Conservation (phyloP, 495 filamentous ascomycete genomes). For the Daldinia grandis region DNA sequence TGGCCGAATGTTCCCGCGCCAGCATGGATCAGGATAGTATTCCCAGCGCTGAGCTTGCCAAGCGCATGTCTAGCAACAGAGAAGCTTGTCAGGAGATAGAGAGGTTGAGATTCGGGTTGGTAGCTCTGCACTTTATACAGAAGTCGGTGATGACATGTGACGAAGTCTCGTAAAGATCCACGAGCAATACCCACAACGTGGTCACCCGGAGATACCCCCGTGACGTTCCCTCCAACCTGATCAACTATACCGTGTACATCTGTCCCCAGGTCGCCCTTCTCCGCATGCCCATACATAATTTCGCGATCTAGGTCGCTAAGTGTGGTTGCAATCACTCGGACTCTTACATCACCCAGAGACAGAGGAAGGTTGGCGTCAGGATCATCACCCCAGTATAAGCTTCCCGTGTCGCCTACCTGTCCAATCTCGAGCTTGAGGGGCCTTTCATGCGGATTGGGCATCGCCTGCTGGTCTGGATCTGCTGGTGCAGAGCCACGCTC, state of each 20-base stretch:
- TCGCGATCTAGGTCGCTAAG: slow-evolving; percentile 20
- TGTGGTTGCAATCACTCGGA: slow-evolving; percentile 14
- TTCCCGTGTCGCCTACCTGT: slow-evolving; percentile 15
- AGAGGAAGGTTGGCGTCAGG: slow-evolving; percentile 16
- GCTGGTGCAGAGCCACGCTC: slow-evolving; percentile 29
- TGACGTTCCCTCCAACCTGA: slow-evolving; percentile 49
- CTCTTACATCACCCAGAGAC: slow-evolving; percentile 15
- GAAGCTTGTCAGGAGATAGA: slow-evolving; percentile 55
- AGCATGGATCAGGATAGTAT: slow-evolving; percentile 60
- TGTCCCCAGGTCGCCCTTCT: slow-evolving; percentile 44
- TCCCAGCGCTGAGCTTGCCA: slow-evolving; percentile 41
- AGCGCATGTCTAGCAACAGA: slow-evolving; percentile 56
- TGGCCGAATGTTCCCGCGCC: slow-evolving; percentile 60
- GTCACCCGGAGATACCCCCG: slow-evolving; percentile 48
- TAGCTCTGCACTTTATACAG: slow-evolving; percentile 43
- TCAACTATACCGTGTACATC: slow-evolving; percentile 55
- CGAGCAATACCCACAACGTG: slow-evolving; percentile 49
- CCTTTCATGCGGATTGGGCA: slow-evolving; percentile 23
- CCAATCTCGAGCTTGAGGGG: slow-evolving; percentile 32
- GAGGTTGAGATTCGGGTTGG: slow-evolving; percentile 49
- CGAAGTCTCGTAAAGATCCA: slow-evolving; percentile 44
- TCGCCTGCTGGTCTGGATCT: slow-evolving; percentile 9
- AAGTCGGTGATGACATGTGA: slow-evolving; percentile 28
- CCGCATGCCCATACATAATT: slow-evolving; percentile 41
- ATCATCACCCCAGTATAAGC: slow-evolving; percentile 30